phyloP scores from a whole-genome alignment of 805 yeast genomes.

The Saccharomycopsis schoenii region DNA sequence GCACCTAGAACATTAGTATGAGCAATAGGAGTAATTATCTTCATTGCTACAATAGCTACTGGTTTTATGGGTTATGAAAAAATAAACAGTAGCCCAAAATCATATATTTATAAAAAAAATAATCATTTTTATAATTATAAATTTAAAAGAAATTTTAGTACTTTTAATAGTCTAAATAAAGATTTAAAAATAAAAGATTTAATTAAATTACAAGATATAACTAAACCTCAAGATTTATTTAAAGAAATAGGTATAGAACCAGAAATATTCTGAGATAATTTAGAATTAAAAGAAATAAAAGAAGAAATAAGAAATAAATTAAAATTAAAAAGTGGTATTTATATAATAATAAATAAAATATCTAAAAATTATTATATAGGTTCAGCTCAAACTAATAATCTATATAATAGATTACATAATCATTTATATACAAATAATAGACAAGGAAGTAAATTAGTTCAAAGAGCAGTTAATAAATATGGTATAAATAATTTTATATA shows the following conservation, averaged over 20 bases:
- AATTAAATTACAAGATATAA: neutral
- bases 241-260: neutral
- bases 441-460: neutral
- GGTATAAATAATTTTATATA: constrained; percentile 1
- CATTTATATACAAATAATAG: neutral
- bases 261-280: neutral
- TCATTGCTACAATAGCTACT: constrained; percentile 15
- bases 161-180: neutral
- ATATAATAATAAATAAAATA: neutral
- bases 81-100: constrained; percentile 4
- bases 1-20: constrained; percentile 15
- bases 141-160: neutral
- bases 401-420: neutral
- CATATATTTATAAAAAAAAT: neutral
- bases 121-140: too few relatives aligned
- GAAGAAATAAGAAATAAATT: neutral
- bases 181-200: too few relatives aligned
- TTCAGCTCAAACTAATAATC: neutral
- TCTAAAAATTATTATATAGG: neutral
- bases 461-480: neutral
- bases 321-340: neutral
- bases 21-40: constrained; percentile 16
- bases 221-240: neutral
- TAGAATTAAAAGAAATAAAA: neutral
- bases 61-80: constrained; percentile 15